These are phyloP conservation scores for Penicillium simplicissimum DNA, from an alignment of 495 filamentous ascomycete species.

Conservation along the genomic window DNA sequence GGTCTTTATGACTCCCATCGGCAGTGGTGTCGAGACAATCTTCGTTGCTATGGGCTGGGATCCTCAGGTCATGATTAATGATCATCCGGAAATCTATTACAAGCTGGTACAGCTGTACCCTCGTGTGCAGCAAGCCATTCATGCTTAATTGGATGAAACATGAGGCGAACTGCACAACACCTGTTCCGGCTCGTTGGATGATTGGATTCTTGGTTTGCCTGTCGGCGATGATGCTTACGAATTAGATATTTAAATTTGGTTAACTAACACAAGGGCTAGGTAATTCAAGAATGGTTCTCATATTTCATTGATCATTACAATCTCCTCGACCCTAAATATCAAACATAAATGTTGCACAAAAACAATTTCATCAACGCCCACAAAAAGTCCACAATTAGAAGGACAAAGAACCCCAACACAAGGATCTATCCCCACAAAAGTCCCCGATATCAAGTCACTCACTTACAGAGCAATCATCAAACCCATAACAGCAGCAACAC, in stretches of 20 bases:
- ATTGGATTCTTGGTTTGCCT: neutral
- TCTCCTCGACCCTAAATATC: slow-evolving; percentile 5
- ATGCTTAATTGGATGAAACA: slow-evolving; percentile 38
- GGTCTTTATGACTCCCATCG: slow-evolving; percentile 79
- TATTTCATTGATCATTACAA: slow-evolving; percentile 30
- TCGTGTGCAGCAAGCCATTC: slow-evolving; percentile 72
- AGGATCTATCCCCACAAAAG: neutral
- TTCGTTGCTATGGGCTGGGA: slow-evolving; percentile 90
- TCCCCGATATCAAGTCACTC: neutral
- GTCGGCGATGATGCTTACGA: neutral
- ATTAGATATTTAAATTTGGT: too few relatives aligned
- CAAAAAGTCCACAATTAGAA: slow-evolving; percentile 16
- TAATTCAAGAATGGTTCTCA: neutral
- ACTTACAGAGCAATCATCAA: slow-evolving; percentile 30
- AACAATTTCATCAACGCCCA: neutral
- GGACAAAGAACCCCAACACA: neutral
- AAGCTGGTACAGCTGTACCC: slow-evolving; percentile 79
- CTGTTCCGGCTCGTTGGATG: neutral
- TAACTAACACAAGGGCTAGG: too few relatives aligned
- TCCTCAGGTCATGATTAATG: slow-evolving; percentile 77
- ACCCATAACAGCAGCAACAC: slow-evolving; percentile 30
- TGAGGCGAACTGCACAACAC: neutral
- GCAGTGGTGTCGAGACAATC: slow-evolving; percentile 67
- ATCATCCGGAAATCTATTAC: slow-evolving; percentile 79
- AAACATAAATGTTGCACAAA: neutral